Conservation (phyloP, 208 protist species). For the Wallacemonas sp. region DNA sequence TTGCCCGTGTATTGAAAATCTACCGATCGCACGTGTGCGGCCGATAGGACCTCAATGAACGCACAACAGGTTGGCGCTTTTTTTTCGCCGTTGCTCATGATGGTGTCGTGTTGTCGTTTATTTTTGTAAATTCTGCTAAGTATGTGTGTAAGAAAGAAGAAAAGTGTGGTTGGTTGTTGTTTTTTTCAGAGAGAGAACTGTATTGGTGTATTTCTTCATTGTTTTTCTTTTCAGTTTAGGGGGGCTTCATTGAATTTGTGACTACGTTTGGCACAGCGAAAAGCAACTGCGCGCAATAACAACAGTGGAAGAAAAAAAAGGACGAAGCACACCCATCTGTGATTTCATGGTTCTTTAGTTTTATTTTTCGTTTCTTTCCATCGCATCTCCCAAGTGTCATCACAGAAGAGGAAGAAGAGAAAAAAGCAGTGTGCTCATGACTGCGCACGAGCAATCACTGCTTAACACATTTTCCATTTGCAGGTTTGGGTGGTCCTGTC, state of each 20-base stretch:
- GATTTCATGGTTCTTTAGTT: neutral
- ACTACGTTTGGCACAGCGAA: neutral
- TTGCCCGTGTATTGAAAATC: too few relatives aligned
- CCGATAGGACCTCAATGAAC: too few relatives aligned
- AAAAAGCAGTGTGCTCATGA: neutral
- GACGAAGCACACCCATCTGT: neutral
- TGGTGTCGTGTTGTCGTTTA: neutral
- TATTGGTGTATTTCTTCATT: too few relatives aligned
- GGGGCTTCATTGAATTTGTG: too few relatives aligned
- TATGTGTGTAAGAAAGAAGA: neutral
- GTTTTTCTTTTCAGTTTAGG: too few relatives aligned
- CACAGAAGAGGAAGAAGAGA: neutral
- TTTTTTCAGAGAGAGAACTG: neutral
- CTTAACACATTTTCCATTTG: too few relatives aligned
- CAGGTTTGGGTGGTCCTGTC: too few relatives aligned
- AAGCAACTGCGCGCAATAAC: neutral
- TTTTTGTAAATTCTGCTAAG: constrained; percentile 7
- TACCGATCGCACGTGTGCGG: too few relatives aligned
- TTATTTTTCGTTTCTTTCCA: neutral
- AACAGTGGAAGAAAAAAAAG: neutral
- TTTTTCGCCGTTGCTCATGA: constrained; percentile 8
- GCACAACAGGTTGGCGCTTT: neutral
- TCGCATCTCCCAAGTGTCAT: neutral
- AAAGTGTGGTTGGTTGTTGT: neutral
- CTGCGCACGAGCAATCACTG: too few relatives aligned